Evolutionary conservation across 306 rosid genomes (phyloP).

Genomic region (Ammopiptanthus mongolicus): DNA sequence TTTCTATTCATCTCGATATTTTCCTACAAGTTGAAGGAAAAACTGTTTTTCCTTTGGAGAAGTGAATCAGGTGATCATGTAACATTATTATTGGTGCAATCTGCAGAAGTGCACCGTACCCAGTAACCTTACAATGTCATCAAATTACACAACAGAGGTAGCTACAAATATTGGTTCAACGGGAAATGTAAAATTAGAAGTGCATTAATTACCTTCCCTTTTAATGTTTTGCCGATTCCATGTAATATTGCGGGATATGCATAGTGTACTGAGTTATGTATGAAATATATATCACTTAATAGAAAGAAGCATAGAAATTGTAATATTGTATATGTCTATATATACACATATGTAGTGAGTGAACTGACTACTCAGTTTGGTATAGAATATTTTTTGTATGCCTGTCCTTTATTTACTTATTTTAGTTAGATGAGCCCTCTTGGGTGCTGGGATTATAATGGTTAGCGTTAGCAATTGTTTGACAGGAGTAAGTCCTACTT

Average conservation of each 20-base stretch:
- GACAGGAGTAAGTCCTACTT: background rate
- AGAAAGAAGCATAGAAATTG: slow-evolving; percentile 6
- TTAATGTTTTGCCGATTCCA: slow-evolving; percentile 3
- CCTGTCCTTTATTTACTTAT: background rate
- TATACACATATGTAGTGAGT: too few relatives aligned
- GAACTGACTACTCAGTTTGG: background rate
- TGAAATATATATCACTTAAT: slow-evolving; percentile 8
- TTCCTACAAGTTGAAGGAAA: slow-evolving; percentile 32
- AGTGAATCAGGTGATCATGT: slow-evolving; percentile 11
- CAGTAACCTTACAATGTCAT: slow-evolving; percentile 25
- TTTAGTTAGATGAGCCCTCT: background rate
- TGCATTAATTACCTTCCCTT: slow-evolving; percentile 4
- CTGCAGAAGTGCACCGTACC: background rate
- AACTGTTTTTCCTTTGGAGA: slow-evolving; percentile 25
- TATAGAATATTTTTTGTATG: background rate
- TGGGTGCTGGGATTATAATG: background rate
- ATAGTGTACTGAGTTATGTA: slow-evolving; percentile 28
- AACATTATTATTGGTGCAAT: slow-evolving; percentile 21
- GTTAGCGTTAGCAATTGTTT: background rate
- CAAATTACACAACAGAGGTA: slow-evolving; percentile 7
- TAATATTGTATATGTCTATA: background rate
- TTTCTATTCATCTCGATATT: slow-evolving; percentile 23
- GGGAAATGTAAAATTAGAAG: slow-evolving; percentile 20
- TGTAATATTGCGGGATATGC: slow-evolving; percentile 29
- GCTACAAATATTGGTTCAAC: slow-evolving; percentile 14